Base-by-base conservation (phyloP, 192 early-diverging fungal genomes). In the Coemansia pectinata region DNA sequence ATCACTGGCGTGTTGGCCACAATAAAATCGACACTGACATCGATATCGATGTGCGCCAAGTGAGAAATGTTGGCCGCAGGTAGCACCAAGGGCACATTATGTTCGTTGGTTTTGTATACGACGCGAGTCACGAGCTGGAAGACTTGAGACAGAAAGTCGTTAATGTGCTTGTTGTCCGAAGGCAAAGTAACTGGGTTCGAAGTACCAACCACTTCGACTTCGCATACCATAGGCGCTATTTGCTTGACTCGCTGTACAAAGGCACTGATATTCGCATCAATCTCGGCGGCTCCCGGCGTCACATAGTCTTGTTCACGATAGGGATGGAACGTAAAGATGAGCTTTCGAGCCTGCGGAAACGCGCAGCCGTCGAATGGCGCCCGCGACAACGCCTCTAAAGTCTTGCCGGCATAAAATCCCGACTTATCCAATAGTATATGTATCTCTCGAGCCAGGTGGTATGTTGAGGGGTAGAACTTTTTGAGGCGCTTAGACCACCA, bases 401-500 rank as follows among this genome's bases (percentile, higher is more conserved):
- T 19, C 45, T 19, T 47, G n/a, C 45, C 45, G 2, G 45, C n/a
- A 47, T 17, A 47, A 19, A 47, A 47, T 19, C 45, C 45, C 7
- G 45, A 17, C 45, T 47, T 47, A n/a, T 19, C n/a, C n/a, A 47
- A 19, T 47, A 47, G n/a, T 47, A 47, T 47, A 5, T 47, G n/a
- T 47, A 47, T 47, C 45, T 47, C 45, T 19, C 45, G 45, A 7
- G 45, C 45, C 45, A 47, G 8, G 45, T 47, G 45, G 45, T 47
- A 8, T 5, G 5, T 47, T 19, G 45, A 19, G 5, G 45, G n/a
- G 45, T 47, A 47, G n/a, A 47, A 47, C n/a, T 47, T 47, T 47
- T 47, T 47, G 45, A 47, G 45, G 45, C n/a, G n/a, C 45, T 47
- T 47, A 19, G n/a, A 47, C 45, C 45, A 47, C 45, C 45, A 47